phyloP scores from a whole-genome alignment of 225 moss, liverwort and hornwort genomes.

The Sphagnum contortum region DNA sequence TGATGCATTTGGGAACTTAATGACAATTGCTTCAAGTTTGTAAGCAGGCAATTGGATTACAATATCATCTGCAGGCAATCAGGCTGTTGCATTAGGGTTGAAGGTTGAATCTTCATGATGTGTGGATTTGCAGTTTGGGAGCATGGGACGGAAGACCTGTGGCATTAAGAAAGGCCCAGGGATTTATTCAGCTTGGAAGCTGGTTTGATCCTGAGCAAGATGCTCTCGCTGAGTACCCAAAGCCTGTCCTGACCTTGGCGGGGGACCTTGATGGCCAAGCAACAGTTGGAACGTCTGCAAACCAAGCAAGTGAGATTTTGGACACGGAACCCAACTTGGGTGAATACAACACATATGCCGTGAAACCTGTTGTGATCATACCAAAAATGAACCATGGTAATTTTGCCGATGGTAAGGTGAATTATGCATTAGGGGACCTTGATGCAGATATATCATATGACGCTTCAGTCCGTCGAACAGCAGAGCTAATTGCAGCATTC shows the following conservation, averaged over 20 bases:
- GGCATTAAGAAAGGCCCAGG: conserved; percentile 43
- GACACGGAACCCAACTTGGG: conserved; percentile 26
- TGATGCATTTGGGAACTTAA: not conserved
- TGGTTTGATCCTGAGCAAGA: conserved; percentile 7
- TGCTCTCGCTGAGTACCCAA: conserved; percentile 47
- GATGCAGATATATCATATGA: conserved; percentile 10
- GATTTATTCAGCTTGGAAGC: conserved; percentile 41
- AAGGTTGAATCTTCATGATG: not conserved
- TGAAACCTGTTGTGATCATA: conserved; percentile 58
- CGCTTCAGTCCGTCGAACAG: conserved; percentile 21
- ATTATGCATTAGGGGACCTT: conserved; percentile 29
- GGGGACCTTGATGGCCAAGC: conserved; percentile 49
- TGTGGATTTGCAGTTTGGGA: conserved; percentile 30
- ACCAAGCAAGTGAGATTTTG: conserved; percentile 20
- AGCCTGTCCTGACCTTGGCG: conserved; percentile 50
- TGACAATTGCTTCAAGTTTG: not conserved
- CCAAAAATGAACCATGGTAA: conserved; percentile 66
- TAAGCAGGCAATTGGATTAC: too few relatives aligned
- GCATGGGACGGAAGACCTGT: conserved; percentile 20
- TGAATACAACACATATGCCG: conserved; percentile 25
- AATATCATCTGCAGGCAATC: too few relatives aligned
- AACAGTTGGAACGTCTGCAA: conserved; percentile 15
- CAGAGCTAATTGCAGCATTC: conserved; percentile 37
- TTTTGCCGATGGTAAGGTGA: conserved; percentile 22
- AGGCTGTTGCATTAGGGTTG: not conserved